A percentile compares a stretch with the other conserved stretches of the same genome.
Evolutionary conservation across 306 rosid species (phyloP).

Genomic region (Prunus campanulata): DNA sequence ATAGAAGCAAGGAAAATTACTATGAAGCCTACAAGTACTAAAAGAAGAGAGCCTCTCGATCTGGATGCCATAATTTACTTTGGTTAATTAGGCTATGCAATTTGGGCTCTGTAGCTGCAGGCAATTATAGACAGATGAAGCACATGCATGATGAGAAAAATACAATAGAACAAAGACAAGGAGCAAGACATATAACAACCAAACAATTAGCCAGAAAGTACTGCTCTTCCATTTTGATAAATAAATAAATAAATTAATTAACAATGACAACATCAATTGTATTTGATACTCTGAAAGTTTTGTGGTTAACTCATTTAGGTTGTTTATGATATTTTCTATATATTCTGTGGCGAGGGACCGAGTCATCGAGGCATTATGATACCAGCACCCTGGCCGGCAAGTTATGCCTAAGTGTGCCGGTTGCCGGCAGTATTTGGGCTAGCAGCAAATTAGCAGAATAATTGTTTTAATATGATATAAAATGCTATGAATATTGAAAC

Average conservation of each 20-base stretch:
- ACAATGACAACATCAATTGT: too few relatives aligned
- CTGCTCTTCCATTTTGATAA: too few relatives aligned
- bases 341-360: too few relatives aligned
- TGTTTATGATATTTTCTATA: too few relatives aligned
- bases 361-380: not conserved
- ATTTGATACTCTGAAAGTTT: too few relatives aligned
- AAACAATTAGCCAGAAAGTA: too few relatives aligned
- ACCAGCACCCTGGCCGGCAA: not conserved
- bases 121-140: slow-evolving; percentile 2
- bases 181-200: not conserved
- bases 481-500: too few relatives aligned
- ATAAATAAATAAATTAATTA: too few relatives aligned
- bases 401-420: not conserved
- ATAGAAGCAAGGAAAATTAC: not conserved
- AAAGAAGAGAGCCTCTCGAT: not conserved
- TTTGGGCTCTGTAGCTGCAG: not conserved
- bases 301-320: too few relatives aligned
- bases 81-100: not conserved
- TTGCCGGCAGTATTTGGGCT: not conserved
- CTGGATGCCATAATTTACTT: not conserved
- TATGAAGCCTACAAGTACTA: not conserved
- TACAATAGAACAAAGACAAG: not conserved
- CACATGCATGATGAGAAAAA: not conserved
- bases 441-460: not conserved
- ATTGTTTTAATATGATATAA: too few relatives aligned